phyloP scores from a whole-genome alignment of 2,329 filamentous ascomycete genomes.

The Stachybotrys echinatus region DNA sequence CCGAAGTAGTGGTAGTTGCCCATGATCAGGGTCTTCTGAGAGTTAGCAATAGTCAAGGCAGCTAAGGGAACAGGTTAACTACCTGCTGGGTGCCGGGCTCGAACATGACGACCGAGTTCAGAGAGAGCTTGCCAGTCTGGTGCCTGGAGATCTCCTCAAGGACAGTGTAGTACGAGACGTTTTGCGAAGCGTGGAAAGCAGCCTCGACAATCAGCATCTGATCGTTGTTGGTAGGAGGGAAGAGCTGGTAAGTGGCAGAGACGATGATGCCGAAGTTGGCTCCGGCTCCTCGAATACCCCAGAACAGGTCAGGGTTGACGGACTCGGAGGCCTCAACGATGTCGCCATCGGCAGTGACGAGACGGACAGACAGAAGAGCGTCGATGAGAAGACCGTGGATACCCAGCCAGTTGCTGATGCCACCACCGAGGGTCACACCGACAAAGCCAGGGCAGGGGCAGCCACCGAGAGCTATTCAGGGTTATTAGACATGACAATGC shows the following conservation, averaged over 20 bases:
- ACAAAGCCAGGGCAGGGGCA: neutral
- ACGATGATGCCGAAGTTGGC: conserved; percentile 36
- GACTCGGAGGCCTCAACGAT: conserved; percentile 31
- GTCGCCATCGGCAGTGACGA: conserved; percentile 31
- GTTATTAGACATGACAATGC: neutral
- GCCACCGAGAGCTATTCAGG: neutral
- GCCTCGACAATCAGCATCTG: neutral
- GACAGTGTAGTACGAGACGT: neutral
- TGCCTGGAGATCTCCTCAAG: neutral
- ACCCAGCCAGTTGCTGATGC: neutral
- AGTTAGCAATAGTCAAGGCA: no score
- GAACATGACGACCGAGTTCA: neutral
- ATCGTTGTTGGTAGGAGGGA: neutral
- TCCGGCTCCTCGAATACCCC: conserved; percentile 43
- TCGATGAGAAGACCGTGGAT: conserved; percentile 44
- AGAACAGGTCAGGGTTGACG: conserved; percentile 39
- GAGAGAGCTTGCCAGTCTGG: neutral
- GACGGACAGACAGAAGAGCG: conserved; percentile 29
- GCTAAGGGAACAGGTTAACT: no score
- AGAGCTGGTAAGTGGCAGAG: neutral
- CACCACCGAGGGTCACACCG: neutral
- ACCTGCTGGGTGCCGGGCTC: neutral
- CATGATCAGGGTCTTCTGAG: neutral
- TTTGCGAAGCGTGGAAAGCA: neutral
- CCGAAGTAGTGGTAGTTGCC: neutral